Base-by-base conservation (phyloP, 257 asterid genomes). In the Echites panduratus region DNA sequence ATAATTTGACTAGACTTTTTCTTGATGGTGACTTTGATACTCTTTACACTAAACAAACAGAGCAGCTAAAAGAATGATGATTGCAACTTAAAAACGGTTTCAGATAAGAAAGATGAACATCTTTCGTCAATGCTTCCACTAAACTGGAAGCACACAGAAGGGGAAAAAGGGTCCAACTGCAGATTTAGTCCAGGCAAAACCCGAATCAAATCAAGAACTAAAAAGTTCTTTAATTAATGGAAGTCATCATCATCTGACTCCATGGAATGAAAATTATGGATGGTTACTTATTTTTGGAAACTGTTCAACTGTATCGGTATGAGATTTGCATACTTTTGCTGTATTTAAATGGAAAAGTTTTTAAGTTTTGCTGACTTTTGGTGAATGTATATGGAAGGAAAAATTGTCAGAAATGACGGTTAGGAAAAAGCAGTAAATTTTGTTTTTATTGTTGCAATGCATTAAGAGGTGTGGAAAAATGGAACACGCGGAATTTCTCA, bases 351-450 rank as follows among this genome's bases (percentile, higher is more conserved):
- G 41, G 68, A 38, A 35, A 63, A 17, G 26, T 6, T 62, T 62
- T 63, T 38, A 32, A 61, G n/a, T 9, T 24, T 17, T 63, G 68
- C 14, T 63, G 68, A 63, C 68, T 63, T 38, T 19, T 38, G 69
- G 69, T 19, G 27, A 64, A 38, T 63, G 44, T 16, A 3, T 32
- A 32, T 32, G 43, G 47, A 58, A 26, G 63, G 8, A 29, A 58
- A 24, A 16, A 24, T 58, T 58, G 40, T 32, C 47, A 62, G 43
- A 0, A n/a, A 7, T 16, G 13, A 32, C 68, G 35, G 47, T 35
- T 35, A 0, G 68, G 38, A 32, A 32, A 32, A 62, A 62, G 24
- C 47, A 14, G 43, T 27, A 16, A 32, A 32, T 32, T 3, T 59
- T 26, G 40, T 20, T 58, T 59, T 59, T 29, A 20, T n/a, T 7